phyloP scores from a whole-genome alignment of 306 rosid genomes.

The Cucurbita ficifolia region DNA sequence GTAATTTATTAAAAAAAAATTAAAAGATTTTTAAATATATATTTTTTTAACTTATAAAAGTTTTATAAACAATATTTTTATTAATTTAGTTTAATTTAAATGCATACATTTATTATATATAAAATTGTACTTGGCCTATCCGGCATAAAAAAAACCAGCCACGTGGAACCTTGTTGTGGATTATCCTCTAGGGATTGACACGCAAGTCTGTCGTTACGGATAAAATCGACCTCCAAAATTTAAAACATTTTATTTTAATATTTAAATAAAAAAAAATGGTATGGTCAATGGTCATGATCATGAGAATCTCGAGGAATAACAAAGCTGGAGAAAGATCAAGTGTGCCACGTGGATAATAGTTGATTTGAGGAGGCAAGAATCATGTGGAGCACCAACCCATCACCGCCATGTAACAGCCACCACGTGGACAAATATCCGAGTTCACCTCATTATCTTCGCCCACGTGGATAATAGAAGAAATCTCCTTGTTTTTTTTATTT shows the following conservation, averaged over 20 bases:
- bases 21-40: too few relatives aligned
- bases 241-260: neutral
- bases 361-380: slow-evolving; percentile 1
- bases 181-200: neutral
- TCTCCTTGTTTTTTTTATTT: neutral
- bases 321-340: neutral
- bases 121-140: neutral
- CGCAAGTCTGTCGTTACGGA: neutral
- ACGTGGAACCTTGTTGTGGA: neutral
- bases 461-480: neutral
- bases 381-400: neutral
- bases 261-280: neutral
- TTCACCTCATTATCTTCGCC: neutral
- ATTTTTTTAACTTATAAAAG: too few relatives aligned
- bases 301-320: neutral
- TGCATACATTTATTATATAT: neutral
- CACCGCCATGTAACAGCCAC: neutral
- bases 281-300: slow-evolving; percentile 3
- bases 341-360: slow-evolving; percentile 1
- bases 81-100: too few relatives aligned
- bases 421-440: neutral
- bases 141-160: neutral
- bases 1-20: too few relatives aligned
- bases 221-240: neutral
- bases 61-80: too few relatives aligned